These are phyloP conservation scores for Trichocomaceae sp. DNA, from an alignment of 2,329 filamentous ascomycete species.

Conservation along the genomic window DNA sequence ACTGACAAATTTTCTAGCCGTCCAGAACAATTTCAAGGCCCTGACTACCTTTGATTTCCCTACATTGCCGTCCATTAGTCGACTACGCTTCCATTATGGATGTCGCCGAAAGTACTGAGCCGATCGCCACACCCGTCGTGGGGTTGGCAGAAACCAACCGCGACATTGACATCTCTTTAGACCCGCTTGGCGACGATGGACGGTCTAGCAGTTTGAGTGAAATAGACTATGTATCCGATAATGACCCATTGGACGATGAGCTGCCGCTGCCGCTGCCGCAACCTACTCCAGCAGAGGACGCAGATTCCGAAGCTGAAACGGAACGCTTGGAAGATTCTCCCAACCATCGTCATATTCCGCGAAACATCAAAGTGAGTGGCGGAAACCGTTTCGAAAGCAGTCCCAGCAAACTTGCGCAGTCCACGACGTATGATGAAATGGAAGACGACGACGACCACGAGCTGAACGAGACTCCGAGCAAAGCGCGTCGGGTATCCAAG, in stretches of 20 bases:
- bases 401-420: conserved; percentile 68
- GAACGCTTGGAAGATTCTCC: conserved; percentile 90
- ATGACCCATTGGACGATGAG: conserved; percentile 52
- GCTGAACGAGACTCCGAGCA: conserved; percentile 36
- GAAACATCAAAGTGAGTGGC: conserved; percentile 56
- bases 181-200: conserved; percentile 54
- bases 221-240: conserved; percentile 72
- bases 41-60: background rate
- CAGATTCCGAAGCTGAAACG: conserved; percentile 83
- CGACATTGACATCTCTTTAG: conserved; percentile 28
- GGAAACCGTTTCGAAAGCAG: conserved; percentile 56
- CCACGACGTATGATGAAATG: conserved; percentile 40
- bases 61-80: background rate
- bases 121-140: conserved; percentile 27
- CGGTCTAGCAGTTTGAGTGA: conserved; percentile 90
- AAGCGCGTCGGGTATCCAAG: conserved; percentile 28
- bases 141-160: conserved; percentile 32
- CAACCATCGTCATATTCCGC: conserved; percentile 53
- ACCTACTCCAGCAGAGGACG: conserved; percentile 51
- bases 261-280: conserved; percentile 37
- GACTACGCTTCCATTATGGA: conserved; percentile 28
- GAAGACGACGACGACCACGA: conserved; percentile 48
- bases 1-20: background rate
- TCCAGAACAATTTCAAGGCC: background rate
- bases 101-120: conserved; percentile 32